These are phyloP conservation scores for Aspergillus sp. DNA, from an alignment of 2,329 filamentous ascomycete species.

Conservation along the genomic window DNA sequence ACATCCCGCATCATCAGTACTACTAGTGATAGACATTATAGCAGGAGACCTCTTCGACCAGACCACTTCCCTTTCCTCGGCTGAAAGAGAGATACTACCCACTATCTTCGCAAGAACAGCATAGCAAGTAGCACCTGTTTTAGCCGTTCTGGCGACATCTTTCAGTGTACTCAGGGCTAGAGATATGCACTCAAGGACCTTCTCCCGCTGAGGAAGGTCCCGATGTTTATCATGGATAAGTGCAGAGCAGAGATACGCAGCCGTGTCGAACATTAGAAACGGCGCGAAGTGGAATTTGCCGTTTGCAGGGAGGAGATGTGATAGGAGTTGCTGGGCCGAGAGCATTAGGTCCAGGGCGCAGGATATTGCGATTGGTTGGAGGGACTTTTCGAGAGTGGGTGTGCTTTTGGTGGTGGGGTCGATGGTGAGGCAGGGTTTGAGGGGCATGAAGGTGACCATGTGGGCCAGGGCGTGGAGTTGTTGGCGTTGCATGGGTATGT, in stretches of 20 bases:
- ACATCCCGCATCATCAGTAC: neutral
- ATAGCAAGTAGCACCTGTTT: slow-evolving; percentile 29
- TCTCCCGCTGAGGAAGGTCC: slow-evolving; percentile 44
- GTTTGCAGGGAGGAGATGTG: slow-evolving; percentile 45
- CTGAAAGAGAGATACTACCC: slow-evolving; percentile 15
- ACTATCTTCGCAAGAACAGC: slow-evolving; percentile 26
- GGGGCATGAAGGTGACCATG: slow-evolving; percentile 50
- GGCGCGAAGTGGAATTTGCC: slow-evolving; percentile 54
- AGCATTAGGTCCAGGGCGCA: slow-evolving; percentile 49
- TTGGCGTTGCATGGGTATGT: slow-evolving; percentile 51
- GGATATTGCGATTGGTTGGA: slow-evolving; percentile 48
- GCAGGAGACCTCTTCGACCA: slow-evolving; percentile 3
- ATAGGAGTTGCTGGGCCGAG: slow-evolving; percentile 46
- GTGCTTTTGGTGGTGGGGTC: slow-evolving; percentile 23
- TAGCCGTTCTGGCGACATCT: slow-evolving; percentile 21
- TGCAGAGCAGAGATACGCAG: slow-evolving; percentile 54
- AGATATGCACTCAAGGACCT: slow-evolving; percentile 46
- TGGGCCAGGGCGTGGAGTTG: slow-evolving; percentile 50
- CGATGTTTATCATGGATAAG: slow-evolving; percentile 53
- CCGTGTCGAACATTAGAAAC: slow-evolving; percentile 56
- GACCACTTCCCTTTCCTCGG: slow-evolving; percentile 3
- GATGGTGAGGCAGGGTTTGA: slow-evolving; percentile 51
- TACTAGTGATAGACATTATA: neutral
- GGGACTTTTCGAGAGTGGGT: slow-evolving; percentile 38
- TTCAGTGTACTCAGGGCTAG: slow-evolving; percentile 40